Conservation (phyloP, 139 green algal genomes). For the Tetradesmus lagerheimii region DNA sequence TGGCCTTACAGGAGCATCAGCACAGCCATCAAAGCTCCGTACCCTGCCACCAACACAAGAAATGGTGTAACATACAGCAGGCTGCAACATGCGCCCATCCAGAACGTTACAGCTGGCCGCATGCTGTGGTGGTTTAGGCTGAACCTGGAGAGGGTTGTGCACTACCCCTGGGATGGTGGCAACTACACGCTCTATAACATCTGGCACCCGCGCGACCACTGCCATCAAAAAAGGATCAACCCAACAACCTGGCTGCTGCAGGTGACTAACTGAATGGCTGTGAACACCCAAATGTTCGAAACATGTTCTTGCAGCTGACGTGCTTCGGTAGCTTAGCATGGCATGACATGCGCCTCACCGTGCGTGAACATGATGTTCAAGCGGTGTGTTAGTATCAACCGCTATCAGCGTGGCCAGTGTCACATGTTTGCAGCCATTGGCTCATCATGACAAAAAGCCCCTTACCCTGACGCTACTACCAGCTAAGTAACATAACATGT, state of each 20-base stretch:
- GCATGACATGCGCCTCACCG: no score
- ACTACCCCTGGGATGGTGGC: background rate
- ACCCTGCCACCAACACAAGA: background rate
- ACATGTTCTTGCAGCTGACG: no score
- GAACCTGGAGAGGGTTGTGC: background rate
- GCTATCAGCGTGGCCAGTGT: no score
- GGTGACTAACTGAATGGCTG: background rate
- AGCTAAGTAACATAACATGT: no score
- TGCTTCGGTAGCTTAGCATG: no score
- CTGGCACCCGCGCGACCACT: conserved; percentile 1
- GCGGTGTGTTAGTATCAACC: no score
- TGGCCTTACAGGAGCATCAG: background rate
- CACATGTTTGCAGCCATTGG: no score
- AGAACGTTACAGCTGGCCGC: background rate
- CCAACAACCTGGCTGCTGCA: background rate
- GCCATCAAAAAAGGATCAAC: background rate
- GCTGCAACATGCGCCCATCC: background rate
- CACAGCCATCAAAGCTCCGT: background rate
- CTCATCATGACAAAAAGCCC: no score
- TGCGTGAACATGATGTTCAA: no score
- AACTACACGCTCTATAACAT: background rate
- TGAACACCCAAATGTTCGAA: no score
- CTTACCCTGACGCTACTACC: no score
- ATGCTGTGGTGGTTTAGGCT: conserved; percentile 20
- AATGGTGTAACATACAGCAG: background rate